phyloP scores from a whole-genome alignment of 1,139 yeast species.

The Saccharomyces hybrid region DNA sequence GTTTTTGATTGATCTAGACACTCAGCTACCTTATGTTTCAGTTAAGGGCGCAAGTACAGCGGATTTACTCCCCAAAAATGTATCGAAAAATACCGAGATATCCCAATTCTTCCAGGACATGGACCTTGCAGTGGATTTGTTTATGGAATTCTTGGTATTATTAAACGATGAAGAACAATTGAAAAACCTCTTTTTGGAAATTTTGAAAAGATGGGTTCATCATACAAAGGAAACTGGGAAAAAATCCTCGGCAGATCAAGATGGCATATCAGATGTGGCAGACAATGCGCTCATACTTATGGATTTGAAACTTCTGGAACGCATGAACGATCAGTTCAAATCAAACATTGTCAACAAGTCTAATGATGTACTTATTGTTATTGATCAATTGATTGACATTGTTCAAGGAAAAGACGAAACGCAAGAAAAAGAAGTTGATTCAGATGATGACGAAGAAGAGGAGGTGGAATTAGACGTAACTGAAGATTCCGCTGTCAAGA shows the following conservation, averaged over 20 bases:
- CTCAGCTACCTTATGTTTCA: constrained; percentile 48
- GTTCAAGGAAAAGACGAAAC: constrained; percentile 21
- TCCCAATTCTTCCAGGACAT: constrained; percentile 38
- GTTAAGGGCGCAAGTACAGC: constrained; percentile 19
- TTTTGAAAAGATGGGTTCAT: constrained; percentile 56
- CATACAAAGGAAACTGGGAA: constrained; percentile 14
- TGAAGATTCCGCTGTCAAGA: constrained; percentile 18
- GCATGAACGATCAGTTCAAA: constrained; percentile 52
- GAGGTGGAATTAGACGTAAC: constrained; percentile 33
- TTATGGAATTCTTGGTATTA: constrained; percentile 43
- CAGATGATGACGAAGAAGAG: constrained; percentile 40
- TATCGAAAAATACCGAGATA: constrained; percentile 1
- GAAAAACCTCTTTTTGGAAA: constrained; percentile 42
- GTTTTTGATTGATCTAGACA: constrained; percentile 37
- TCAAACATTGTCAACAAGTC: constrained; percentile 58
- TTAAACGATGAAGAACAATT: constrained; percentile 46
- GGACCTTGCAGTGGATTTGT: constrained; percentile 44
- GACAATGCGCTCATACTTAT: constrained; percentile 52
- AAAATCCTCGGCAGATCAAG: constrained; percentile 16
- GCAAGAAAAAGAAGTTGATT: constrained; percentile 34
- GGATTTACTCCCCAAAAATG: constrained; percentile 2
- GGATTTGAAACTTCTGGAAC: constrained; percentile 59
- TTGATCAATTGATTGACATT: constrained; percentile 40
- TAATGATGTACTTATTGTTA: constrained; percentile 48
- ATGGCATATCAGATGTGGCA: constrained; percentile 34